A percentile compares a stretch with the other conserved stretches of the same genome.
Conservation (phyloP, 768 basidiomycete genomes). For the Coprinopsis marcescibilis region DNA sequence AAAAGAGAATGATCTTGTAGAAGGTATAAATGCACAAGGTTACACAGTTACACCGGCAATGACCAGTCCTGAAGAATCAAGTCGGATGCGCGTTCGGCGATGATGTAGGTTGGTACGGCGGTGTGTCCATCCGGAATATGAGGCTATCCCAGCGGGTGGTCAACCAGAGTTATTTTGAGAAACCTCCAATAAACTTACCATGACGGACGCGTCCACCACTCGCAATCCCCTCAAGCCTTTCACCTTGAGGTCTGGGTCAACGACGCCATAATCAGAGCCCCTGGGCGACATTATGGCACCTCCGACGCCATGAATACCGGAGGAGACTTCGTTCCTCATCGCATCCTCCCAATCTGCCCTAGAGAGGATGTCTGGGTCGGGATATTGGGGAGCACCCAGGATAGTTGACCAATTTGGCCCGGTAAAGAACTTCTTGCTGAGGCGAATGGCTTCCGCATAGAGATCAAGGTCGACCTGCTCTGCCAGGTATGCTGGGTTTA, state of each 20-base stretch:
- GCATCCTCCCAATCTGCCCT: slow-evolving; percentile 2
- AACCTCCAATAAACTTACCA: slow-evolving; percentile 17
- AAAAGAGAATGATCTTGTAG: no score
- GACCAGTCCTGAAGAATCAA: slow-evolving; percentile 19
- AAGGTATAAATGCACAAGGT: no score
- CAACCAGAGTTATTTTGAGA: neutral
- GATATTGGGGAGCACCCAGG: neutral
- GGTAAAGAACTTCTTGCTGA: slow-evolving; percentile 1
- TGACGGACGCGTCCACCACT: slow-evolving; percentile 30
- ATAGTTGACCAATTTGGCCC: slow-evolving; percentile 2
- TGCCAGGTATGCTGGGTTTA: neutral
- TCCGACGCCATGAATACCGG: slow-evolving; percentile 24
- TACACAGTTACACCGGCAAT: no score
- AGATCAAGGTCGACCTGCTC: neutral
- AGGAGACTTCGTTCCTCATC: slow-evolving; percentile 14
- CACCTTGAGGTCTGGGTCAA: slow-evolving; percentile 29
- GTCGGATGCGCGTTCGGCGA: slow-evolving; percentile 25
- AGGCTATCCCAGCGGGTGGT: slow-evolving; percentile 10
- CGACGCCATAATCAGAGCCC: slow-evolving; percentile 22
- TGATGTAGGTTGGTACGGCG: slow-evolving; percentile 22
- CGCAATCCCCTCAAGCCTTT: slow-evolving; percentile 27
- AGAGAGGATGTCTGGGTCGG: neutral
- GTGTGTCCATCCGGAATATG: slow-evolving; percentile 22
- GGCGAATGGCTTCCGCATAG: neutral
- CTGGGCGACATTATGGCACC: slow-evolving; percentile 25